Conservation (phyloP, 768 basidiomycete genomes). For the Lactarius indigo region DNA sequence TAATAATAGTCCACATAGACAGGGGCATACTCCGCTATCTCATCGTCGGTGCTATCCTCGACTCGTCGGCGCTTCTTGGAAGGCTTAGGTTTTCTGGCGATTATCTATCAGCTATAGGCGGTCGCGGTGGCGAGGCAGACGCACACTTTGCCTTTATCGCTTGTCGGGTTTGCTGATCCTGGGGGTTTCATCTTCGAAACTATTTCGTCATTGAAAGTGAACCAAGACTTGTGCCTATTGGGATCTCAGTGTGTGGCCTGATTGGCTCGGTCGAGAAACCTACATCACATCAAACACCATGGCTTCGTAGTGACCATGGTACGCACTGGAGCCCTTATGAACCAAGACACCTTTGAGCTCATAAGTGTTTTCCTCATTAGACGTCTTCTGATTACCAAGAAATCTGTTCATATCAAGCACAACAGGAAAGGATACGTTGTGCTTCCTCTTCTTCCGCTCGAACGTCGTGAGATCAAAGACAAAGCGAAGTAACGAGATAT, state of each 20-base stretch:
- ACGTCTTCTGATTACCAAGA: slow-evolving; percentile 31
- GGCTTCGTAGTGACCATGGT: slow-evolving; percentile 87
- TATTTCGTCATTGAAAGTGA: slow-evolving; percentile 87
- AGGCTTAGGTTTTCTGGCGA: slow-evolving; percentile 17
- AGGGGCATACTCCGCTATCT: slow-evolving; percentile 24
- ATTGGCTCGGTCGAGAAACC: slow-evolving; percentile 28
- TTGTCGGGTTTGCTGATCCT: slow-evolving; percentile 40
- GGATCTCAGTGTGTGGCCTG: not conserved
- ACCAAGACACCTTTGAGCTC: slow-evolving; percentile 81
- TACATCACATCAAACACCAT: slow-evolving; percentile 74
- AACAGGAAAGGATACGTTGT: slow-evolving; percentile 72
- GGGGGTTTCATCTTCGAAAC: slow-evolving; percentile 63
- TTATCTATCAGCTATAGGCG: not conserved
- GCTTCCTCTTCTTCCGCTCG: slow-evolving; percentile 86
- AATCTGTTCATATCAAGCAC: slow-evolving; percentile 70
- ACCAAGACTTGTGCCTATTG: slow-evolving; percentile 70
- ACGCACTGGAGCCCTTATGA: slow-evolving; percentile 90
- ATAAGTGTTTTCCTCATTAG: slow-evolving; percentile 48
- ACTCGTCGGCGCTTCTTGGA: slow-evolving; percentile 51
- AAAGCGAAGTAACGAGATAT: slow-evolving; percentile 93
- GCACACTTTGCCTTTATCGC: slow-evolving; percentile 26
- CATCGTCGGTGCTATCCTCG: slow-evolving; percentile 53
- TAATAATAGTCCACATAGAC: not conserved
- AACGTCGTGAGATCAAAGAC: slow-evolving; percentile 75
- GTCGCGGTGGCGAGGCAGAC: not conserved